Percentiles rank a stretch among this genome's conserved stretches.
Evolutionary conservation across 2,329 filamentous ascomycete genomes (phyloP).

Genomic region (Pleoardoris graminearum): DNA sequence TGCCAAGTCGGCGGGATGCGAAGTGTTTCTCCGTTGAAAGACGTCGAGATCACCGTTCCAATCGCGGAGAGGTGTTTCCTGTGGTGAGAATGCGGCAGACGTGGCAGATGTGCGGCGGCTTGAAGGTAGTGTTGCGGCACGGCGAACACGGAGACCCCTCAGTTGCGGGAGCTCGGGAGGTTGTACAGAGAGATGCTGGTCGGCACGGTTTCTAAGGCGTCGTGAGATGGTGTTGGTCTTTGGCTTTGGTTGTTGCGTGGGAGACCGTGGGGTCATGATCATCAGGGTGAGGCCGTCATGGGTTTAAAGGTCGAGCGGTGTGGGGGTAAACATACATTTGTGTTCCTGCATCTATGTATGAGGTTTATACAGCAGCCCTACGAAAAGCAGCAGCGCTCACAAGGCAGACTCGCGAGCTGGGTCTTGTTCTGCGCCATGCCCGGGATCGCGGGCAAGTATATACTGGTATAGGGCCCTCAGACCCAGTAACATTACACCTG

Average conservation of each 20-base stretch:
- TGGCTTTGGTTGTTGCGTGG: conserved; percentile 29
- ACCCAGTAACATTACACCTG: conserved; percentile 34
- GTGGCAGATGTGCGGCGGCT: conserved; percentile 37
- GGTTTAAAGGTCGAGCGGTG: conserved; percentile 26
- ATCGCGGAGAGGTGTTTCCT: conserved; percentile 27
- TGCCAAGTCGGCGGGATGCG: conserved; percentile 18
- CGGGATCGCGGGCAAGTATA: conserved; percentile 38
- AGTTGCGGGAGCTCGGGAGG: conserved; percentile 37
- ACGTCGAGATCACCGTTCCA: conserved; percentile 29
- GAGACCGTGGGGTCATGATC: conserved; percentile 43
- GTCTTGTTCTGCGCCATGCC: conserved; percentile 40
- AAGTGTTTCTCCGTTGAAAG: conserved; percentile 25
- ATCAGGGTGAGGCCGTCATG: conserved; percentile 33
- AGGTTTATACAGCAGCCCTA: conserved; percentile 38
- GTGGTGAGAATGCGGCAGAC: conserved; percentile 33
- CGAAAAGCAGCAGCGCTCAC: conserved; percentile 23
- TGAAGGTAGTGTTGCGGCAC: conserved; percentile 36
- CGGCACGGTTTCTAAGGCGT: conserved; percentile 37
- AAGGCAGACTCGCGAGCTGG: conserved; percentile 39
- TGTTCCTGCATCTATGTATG: conserved; percentile 26
- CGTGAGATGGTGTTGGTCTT: conserved; percentile 42
- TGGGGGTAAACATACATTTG: conserved; percentile 44
- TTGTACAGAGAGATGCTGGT: conserved; percentile 34
- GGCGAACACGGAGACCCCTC: conserved; percentile 33
- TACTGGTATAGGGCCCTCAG: conserved; percentile 38